These are phyloP conservation scores for Suhomyces kunorum DNA, from an alignment of 1,139 yeast genomes.

Conservation along the genomic window DNA sequence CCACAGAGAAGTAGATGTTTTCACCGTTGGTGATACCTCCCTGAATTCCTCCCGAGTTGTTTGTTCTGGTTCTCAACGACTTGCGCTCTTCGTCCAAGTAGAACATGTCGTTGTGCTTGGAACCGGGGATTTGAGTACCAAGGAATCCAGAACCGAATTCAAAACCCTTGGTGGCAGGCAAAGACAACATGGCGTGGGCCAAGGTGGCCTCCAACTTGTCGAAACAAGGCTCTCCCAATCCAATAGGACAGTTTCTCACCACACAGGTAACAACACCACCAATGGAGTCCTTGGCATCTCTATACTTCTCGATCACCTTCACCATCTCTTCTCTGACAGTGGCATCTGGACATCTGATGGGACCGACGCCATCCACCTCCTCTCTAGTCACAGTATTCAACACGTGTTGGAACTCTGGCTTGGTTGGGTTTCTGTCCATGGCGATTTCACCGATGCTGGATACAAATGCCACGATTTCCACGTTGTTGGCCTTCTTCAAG, in stretches of 20 bases:
- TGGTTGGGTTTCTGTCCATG: constrained; percentile 72
- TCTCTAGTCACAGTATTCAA: constrained; percentile 82
- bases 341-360: constrained; percentile 90
- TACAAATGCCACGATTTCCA: constrained; percentile 96
- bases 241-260: constrained; percentile 87
- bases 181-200: constrained; percentile 96
- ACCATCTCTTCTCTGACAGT: constrained; percentile 76
- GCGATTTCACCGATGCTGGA: constrained; percentile 81
- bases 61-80: constrained; percentile 78
- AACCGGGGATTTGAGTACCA: constrained; percentile 89
- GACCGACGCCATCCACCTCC: constrained; percentile 82
- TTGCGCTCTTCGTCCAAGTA: constrained; percentile 54
- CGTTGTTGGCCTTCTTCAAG: constrained; percentile 69
- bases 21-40: constrained; percentile 98
- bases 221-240: constrained; percentile 96
- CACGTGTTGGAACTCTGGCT: constrained; percentile 62
- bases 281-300: constrained; percentile 87
- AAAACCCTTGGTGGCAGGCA: constrained; percentile 97
- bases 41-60: constrained; percentile 95
- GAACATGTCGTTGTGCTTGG: constrained; percentile 90
- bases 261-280: constrained; percentile 99
- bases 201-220: constrained; percentile 92
- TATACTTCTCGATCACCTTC: constrained; percentile 79
- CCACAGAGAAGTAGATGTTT: constrained; percentile 88
- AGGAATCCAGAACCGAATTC: constrained; percentile 95